Conservation (phyloP, 1,284 basidiomycete genomes). For the Pseudozyma sp. region DNA sequence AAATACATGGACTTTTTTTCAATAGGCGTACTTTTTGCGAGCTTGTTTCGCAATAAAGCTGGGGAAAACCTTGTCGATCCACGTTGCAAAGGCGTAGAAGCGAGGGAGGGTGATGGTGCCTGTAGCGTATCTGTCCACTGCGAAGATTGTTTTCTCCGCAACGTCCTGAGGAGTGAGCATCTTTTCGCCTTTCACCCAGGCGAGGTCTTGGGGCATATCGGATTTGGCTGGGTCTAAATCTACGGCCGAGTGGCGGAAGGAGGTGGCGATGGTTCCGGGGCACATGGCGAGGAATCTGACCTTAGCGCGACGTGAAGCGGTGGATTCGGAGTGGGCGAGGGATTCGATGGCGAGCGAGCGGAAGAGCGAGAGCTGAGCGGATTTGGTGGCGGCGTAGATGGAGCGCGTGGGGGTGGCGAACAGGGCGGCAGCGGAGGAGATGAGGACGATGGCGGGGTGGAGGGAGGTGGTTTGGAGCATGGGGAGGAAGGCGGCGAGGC, state of each 20-base stretch:
- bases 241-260: constrained; percentile 61
- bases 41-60: constrained; percentile 30
- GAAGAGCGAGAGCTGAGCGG: constrained; percentile 81
- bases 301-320: constrained; percentile 19
- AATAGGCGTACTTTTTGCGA: constrained; percentile 48
- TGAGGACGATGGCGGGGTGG: constrained; percentile 80
- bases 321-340: constrained; percentile 65
- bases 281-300: constrained; percentile 61
- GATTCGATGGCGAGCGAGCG: constrained; percentile 81
- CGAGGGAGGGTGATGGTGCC: constrained; percentile 46
- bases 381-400: constrained; percentile 86
- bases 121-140: constrained; percentile 46
- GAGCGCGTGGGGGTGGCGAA: constrained; percentile 87
- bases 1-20: neutral
- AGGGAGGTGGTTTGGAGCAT: constrained; percentile 77
- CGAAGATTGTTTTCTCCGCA: constrained; percentile 48
- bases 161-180: constrained; percentile 49
- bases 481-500: constrained; percentile 74
- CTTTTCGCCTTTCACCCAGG: constrained; percentile 49
- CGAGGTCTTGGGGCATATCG: constrained; percentile 41
- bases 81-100: constrained; percentile 49
- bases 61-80: constrained; percentile 39
- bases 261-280: constrained; percentile 64
- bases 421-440: constrained; percentile 83
- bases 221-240: constrained; percentile 32